These are phyloP conservation scores for Fraxinus sp. DNA, from an alignment of 305 asterid species.

Conservation along the genomic window DNA sequence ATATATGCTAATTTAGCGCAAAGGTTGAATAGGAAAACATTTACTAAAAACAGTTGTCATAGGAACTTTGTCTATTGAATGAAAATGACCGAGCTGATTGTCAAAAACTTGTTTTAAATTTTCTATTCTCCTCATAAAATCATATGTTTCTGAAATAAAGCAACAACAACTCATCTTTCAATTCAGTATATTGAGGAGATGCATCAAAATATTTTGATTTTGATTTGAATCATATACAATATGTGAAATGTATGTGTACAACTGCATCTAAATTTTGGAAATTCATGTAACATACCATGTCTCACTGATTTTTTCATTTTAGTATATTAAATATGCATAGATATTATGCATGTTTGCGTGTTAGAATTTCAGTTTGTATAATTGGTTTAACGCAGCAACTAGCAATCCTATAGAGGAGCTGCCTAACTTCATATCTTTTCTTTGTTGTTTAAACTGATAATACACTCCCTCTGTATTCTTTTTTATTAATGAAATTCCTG, in stretches of 20 bases:
- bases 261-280: neutral
- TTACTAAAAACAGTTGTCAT: neutral
- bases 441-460: too few relatives aligned
- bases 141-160: neutral
- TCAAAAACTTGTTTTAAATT: neutral
- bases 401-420: too few relatives aligned
- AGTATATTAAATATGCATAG: neutral
- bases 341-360: constrained; percentile 2
- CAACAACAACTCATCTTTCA: neutral
- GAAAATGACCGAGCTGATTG: neutral
- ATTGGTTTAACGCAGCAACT: too few relatives aligned
- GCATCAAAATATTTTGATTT: neutral
- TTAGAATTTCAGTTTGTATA: neutral
- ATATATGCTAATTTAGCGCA: neutral
- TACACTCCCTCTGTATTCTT: too few relatives aligned
- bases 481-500: too few relatives aligned
- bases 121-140: neutral
- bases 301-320: neutral
- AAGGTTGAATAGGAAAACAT: neutral
- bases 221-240: neutral
- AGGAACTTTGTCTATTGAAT: neutral
- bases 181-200: neutral
- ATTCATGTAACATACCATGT: neutral
- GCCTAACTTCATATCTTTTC: too few relatives aligned
- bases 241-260: neutral